Percentiles rank a stretch among this genome's conserved stretches.
Conservation (phyloP, 805 yeast species). For the Monosporozyma aquatica region DNA sequence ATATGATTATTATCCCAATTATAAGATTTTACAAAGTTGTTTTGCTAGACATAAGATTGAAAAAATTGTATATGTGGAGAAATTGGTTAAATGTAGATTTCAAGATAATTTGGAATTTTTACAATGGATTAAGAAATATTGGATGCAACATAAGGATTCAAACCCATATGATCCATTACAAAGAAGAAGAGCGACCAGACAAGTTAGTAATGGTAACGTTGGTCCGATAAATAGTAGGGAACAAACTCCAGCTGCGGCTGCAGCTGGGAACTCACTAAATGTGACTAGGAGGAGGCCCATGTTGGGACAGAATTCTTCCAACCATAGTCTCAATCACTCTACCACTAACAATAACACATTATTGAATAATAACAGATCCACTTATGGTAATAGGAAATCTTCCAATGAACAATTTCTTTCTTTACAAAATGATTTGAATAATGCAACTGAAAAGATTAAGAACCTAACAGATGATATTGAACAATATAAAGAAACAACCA, state of each 20-base stretch:
- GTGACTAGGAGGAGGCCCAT: constrained; percentile 21
- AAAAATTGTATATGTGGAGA: constrained; percentile 71
- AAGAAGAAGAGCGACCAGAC: constrained; percentile 38
- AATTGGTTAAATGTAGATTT: constrained; percentile 73
- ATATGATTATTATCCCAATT: constrained; percentile 70
- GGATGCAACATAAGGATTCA: constrained; percentile 69
- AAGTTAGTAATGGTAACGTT: constrained; percentile 10
- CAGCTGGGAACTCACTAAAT: constrained; percentile 6
- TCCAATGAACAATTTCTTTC: constrained; percentile 25
- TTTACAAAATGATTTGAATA: constrained; percentile 39
- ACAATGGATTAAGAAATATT: constrained; percentile 81
- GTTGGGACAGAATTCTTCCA: constrained; percentile 2
- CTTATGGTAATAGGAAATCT: constrained; percentile 20
- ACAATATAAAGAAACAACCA: constrained; percentile 51
- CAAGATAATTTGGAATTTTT: constrained; percentile 91
- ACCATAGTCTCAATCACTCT: not conserved
- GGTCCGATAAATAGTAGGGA: constrained; percentile 5
- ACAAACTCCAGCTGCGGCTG: constrained; percentile 1
- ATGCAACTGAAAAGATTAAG: constrained; percentile 35
- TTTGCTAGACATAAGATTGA: constrained; percentile 63
- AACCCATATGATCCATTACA: constrained; percentile 60
- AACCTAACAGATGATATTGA: constrained; percentile 37
- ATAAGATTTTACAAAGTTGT: constrained; percentile 77
- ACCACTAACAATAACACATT: not conserved
- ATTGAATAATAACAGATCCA: constrained; percentile 14